phyloP scores from a whole-genome alignment of 2,329 filamentous ascomycete species.

The Phoma sp. region DNA sequence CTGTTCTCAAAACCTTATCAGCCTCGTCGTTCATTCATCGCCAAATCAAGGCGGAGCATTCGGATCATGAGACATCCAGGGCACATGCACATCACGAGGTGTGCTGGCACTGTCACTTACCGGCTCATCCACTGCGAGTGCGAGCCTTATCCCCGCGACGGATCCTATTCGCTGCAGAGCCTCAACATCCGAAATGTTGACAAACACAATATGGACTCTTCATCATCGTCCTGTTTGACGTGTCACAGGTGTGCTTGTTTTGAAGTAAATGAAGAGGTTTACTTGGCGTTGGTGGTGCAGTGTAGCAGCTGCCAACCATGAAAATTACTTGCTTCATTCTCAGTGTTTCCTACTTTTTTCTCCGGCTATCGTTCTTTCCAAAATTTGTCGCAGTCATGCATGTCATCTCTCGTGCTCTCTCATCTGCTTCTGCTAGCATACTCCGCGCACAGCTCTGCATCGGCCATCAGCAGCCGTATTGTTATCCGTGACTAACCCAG shows the following conservation, averaged over 20 bases:
- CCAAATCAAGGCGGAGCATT: conserved; percentile 14
- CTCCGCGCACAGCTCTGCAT: conserved; percentile 6
- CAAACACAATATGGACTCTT: too few relatives aligned
- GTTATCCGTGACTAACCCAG: conserved; percentile 9
- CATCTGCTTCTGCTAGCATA: neutral
- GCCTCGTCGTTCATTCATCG: neutral
- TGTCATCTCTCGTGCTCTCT: neutral
- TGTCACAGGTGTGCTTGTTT: too few relatives aligned
- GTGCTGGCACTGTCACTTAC: conserved; percentile 27
- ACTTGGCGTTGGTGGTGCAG: too few relatives aligned
- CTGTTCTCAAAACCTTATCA: neutral
- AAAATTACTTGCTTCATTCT: neutral
- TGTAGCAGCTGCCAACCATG: neutral
- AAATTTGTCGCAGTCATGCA: neutral
- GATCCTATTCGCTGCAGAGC: conserved; percentile 1
- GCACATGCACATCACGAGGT: conserved; percentile 31
- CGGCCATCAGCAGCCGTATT: conserved; percentile 10
- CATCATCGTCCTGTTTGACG: too few relatives aligned
- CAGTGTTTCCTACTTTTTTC: neutral
- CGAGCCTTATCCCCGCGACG: neutral
- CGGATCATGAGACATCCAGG: conserved; percentile 26
- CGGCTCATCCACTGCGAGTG: conserved; percentile 5
- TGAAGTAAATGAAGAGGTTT: too few relatives aligned
- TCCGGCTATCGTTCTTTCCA: neutral
- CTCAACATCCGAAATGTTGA: too few relatives aligned